These are phyloP conservation scores for Calonectria pseudoreteaudii DNA, from an alignment of 2,329 filamentous ascomycete genomes.

Conservation along the genomic window DNA sequence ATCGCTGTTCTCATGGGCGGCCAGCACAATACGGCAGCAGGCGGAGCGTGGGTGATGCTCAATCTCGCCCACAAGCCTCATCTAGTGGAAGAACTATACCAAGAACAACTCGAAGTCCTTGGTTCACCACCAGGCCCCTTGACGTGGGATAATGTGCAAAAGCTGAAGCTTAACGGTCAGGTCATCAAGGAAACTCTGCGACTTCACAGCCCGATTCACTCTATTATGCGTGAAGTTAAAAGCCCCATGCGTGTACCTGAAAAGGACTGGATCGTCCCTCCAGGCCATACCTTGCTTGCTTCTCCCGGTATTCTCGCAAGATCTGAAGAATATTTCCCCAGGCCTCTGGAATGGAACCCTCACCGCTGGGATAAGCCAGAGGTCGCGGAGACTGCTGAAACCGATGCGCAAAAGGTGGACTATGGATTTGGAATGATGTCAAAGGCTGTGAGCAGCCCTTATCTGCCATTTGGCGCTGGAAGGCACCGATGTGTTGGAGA, in stretches of 20 bases:
- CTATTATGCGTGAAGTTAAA: conserved; percentile 91
- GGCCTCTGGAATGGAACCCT: conserved; percentile 86
- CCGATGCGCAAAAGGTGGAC: conserved; percentile 81
- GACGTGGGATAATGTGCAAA: conserved; percentile 80
- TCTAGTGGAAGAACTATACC: conserved; percentile 81
- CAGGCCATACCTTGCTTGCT: conserved; percentile 83
- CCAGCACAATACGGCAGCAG: conserved; percentile 88
- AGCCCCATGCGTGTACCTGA: conserved; percentile 84
- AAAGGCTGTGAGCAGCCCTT: conserved; percentile 89
- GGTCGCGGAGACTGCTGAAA: conserved; percentile 57
- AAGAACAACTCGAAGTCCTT: conserved; percentile 80
- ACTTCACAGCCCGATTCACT: conserved; percentile 92
- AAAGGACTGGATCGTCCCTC: conserved; percentile 84
- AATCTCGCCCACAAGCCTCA: conserved; percentile 83
- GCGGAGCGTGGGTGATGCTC: conserved; percentile 85
- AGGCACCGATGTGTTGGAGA: conserved; percentile 95
- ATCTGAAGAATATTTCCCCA: conserved; percentile 80
- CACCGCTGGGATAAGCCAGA: conserved; percentile 80
- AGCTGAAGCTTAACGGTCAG: conserved; percentile 82
- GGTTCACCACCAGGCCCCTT: conserved; percentile 80
- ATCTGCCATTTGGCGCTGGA: conserved; percentile 95
- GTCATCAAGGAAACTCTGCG: conserved; percentile 93
- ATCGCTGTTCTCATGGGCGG: conserved; percentile 92
- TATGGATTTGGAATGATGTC: conserved; percentile 95
- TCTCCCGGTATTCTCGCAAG: conserved; percentile 84